Conservation (phyloP, 345 rosid species). For the Carallia brachiata region DNA sequence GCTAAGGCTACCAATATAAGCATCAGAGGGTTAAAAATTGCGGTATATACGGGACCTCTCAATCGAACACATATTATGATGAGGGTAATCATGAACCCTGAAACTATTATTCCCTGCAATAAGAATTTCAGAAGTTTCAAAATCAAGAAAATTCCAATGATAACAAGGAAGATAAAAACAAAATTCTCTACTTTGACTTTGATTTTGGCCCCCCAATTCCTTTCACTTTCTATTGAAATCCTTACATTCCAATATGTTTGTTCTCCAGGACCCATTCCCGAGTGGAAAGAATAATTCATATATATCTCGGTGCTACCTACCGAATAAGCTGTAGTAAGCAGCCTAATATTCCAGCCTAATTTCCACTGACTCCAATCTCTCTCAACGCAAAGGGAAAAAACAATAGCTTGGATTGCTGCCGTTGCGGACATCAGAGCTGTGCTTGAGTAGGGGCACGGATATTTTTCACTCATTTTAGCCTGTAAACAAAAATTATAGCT, state of each 20-base stretch:
- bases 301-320: constrained; percentile 4
- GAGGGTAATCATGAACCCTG: constrained; percentile 25
- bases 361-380: constrained; percentile 34
- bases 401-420: constrained; percentile 15
- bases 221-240: too few relatives aligned
- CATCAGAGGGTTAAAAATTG: constrained; percentile 34
- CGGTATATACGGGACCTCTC: constrained; percentile 30
- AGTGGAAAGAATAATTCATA: too few relatives aligned
- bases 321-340: constrained; percentile 13
- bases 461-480: constrained; percentile 20
- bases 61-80: constrained; percentile 31
- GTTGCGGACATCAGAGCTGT: constrained; percentile 12
- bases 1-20: constrained; percentile 27
- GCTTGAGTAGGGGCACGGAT: constrained; percentile 27
- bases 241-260: too few relatives aligned
- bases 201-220: too few relatives aligned
- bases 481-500: neutral
- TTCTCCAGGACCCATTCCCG: too few relatives aligned
- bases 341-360: constrained; percentile 35
- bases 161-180: too few relatives aligned
- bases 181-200: too few relatives aligned
- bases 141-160: too few relatives aligned
- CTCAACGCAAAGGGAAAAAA: constrained; percentile 22
- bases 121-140: neutral
- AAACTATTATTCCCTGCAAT: constrained; percentile 15